Base-by-base conservation (phyloP, 495 filamentous ascomycete species). In the Aspergillus cavernicola region DNA sequence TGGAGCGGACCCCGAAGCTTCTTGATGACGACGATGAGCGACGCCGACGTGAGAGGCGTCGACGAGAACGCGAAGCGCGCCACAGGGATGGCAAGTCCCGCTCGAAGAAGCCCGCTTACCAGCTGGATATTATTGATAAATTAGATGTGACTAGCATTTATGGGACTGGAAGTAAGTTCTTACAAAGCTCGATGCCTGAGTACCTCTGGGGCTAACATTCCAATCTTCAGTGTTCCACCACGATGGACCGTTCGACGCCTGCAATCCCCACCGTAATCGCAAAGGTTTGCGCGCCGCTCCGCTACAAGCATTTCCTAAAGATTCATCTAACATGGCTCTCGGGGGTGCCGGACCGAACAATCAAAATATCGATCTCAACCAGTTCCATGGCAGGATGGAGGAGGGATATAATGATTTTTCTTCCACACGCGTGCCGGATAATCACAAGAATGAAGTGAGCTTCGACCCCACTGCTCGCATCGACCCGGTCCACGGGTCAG, bases 91-190 rank as follows among this genome's bases (percentile, higher is more conserved):
- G 77, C 53, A 72, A 72, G 52, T 61, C 64, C 15, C 63, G 72
- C 26, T 76, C 77, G 32, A 66, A 66, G 48, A 71, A 68, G 52
- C 62, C 69, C 62, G 81, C 76, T 53, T 80, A 84, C 47, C 83
- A 84, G 54, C 69, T 97, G 50, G 95, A 99, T 67, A 81, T 97
- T 44, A 99, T 99, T 60, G 95, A 99, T 69, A 92, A 96, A 64
- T 77, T 99, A 41, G 95, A 99, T 77, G 93, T 92, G 38, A 96
- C 92, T 10, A 92, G 92, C 60, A 95, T 99, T 61, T 97, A 95
- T 64, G 93, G 95, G 37, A 88, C 90, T 53, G 93, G 93, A 66
- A 78, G 92, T 97, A 74, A 70, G 92, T 85, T 4, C 15, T 50
- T 13, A 50, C 15, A 36, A 3, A 1, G 10, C 40, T 53, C 44